Conservation (phyloP, 208 protist species). For the Trichomonas gallinae region DNA sequence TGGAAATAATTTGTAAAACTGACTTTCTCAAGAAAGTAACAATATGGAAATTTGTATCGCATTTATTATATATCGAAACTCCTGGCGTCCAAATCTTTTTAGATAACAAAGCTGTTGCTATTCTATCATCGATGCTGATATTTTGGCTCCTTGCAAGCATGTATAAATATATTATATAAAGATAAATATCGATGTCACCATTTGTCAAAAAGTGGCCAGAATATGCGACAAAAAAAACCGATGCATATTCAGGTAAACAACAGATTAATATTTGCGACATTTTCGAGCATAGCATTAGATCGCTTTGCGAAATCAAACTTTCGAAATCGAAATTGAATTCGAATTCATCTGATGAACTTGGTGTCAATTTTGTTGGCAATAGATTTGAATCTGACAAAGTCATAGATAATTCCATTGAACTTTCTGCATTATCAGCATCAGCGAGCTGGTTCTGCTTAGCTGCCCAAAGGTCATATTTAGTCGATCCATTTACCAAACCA, state of each 20-base stretch:
- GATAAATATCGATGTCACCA: background rate
- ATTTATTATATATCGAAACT: background rate
- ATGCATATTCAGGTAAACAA: background rate
- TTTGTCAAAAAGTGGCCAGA: background rate
- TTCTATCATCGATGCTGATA: background rate
- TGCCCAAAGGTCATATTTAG: background rate
- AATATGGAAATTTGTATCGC: background rate
- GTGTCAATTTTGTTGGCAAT: background rate
- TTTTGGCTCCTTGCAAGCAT: background rate
- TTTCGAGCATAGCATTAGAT: background rate
- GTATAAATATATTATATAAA: background rate
- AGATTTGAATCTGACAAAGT: background rate
- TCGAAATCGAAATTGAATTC: background rate
- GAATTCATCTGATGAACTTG: background rate
- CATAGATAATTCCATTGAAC: background rate
- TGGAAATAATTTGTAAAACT: background rate
- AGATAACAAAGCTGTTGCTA: background rate
- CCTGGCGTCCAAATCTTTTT: background rate
- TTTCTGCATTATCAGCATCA: background rate
- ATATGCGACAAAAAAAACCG: background rate
- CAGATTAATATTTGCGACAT: background rate
- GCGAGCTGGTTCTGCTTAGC: background rate
- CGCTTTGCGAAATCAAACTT: background rate
- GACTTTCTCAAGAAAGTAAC: background rate
- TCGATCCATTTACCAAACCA: background rate